phyloP scores from a whole-genome alignment of 2,329 filamentous ascomycete species.

The Thermochaetoides dissita region DNA sequence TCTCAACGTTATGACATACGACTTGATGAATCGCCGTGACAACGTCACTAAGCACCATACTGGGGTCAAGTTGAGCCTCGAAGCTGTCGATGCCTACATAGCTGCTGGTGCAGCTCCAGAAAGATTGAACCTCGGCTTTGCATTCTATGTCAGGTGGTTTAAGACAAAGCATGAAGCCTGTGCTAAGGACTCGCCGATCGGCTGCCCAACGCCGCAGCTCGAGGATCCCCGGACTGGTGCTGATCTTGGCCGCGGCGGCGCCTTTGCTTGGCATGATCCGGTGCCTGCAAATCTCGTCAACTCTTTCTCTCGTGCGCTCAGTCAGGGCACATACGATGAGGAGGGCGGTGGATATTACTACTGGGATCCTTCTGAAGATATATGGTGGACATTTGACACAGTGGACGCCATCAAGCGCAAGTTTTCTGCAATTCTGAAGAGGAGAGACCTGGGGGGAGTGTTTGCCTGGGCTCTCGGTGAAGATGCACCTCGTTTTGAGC shows the following conservation, averaged over 20 bases:
- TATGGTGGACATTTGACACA: conserved; percentile 68
- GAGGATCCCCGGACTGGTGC: conserved; percentile 45
- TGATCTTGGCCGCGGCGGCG: conserved; percentile 38
- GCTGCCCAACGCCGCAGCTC: conserved; percentile 43
- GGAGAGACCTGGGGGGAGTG: conserved; percentile 48
- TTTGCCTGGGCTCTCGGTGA: conserved; percentile 67
- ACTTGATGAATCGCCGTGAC: conserved; percentile 61
- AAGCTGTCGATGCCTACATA: conserved; percentile 45
- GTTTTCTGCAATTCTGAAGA: conserved; percentile 43
- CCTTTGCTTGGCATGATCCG: conserved; percentile 46
- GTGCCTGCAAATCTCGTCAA: conserved; percentile 36
- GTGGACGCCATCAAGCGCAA: conserved; percentile 46
- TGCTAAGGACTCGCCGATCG: conserved; percentile 33
- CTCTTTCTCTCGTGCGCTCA: conserved; percentile 44
- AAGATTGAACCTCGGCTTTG: conserved; percentile 52
- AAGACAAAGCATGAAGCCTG: conserved; percentile 32
- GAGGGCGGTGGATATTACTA: conserved; percentile 51
- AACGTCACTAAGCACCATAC: conserved; percentile 50
- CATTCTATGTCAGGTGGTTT: conserved; percentile 59
- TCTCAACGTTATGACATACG: conserved; percentile 60
- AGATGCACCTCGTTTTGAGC: conserved; percentile 36
- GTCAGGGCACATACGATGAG: conserved; percentile 41
- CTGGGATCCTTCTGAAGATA: conserved; percentile 42
- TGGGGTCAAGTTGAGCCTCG: conserved; percentile 39
- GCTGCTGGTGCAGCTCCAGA: conserved; percentile 37